Evolutionary conservation across 1,284 basidiomycete species (phyloP), one percentile per base, ranked within the genome.

Genomic region (Naganishia albida): DNA sequence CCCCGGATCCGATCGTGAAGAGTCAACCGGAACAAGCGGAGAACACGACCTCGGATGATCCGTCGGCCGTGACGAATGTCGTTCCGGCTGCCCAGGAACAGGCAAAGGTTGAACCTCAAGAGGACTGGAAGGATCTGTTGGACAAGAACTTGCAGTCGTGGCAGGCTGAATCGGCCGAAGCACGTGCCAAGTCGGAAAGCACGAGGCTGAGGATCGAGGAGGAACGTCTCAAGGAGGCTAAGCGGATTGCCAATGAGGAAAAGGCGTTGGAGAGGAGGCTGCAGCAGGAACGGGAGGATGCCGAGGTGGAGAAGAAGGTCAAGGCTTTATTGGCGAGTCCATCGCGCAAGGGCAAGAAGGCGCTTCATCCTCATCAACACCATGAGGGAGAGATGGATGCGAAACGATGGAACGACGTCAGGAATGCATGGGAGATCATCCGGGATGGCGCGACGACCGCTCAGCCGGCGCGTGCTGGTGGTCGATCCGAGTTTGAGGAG

Each of bases 151-250:
- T 90, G 10, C 81, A 82, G 43, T 78, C 82, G 70, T 93, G 91
- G 91, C 85, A 86, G 44, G 84, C 85, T 28, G 85, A 88, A 72
- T 88, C 87, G 30, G 86, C 88, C 39, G 84, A 86, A 67, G 87
- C 87, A 49, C 86, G 90, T 57, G 81, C 84, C 70, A 90, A 88
- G 74, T 88, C 89, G 8, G 87, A 88, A 77, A 83, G 82, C 66
- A 86, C 87, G 72, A 85, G 89, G n/a, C 82, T 83, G 50, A 80
- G 83, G 65, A 89, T 89, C 85, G 89, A 90, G 73, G 81, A 72
- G 13, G 73, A 77, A 60, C 10, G 51, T 28, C 56, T 50, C 26
- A 63, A 65, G 48, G 70, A 73, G 26, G 70, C 64, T 8, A 68
- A 66, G 28, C 69, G 63, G 49, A 68, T 67, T n/a, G 65, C 52